Conservation (phyloP, 2,329 filamentous ascomycete genomes). For the Epichloe sp. region DNA sequence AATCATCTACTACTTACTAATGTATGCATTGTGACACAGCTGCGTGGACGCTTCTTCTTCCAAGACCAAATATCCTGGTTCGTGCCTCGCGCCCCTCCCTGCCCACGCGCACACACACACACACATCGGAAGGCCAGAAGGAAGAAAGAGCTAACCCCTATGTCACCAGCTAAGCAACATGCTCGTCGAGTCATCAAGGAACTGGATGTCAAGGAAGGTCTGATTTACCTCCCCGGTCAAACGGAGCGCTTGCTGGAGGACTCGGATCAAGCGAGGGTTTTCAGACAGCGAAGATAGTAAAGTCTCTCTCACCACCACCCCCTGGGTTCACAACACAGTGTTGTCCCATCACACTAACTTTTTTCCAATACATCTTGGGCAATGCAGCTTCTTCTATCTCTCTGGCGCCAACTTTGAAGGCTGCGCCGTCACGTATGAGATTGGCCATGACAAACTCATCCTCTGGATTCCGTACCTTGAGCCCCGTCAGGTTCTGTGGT, state of each 20-base stretch:
- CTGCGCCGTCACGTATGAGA: slow-evolving; percentile 44
- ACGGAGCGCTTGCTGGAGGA: slow-evolving; percentile 39
- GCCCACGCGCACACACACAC: no score
- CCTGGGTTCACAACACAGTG: no score
- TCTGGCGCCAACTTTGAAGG: slow-evolving; percentile 40
- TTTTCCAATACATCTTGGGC: background rate
- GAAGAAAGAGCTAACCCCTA: no score
- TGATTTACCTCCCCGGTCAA: slow-evolving; percentile 44
- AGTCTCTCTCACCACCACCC: slow-evolving; percentile 10
- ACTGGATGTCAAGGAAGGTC: slow-evolving; percentile 33
- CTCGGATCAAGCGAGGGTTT: slow-evolving; percentile 42
- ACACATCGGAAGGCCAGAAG: background rate
- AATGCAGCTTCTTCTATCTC: slow-evolving; percentile 43
- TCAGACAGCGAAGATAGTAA: slow-evolving; percentile 47
- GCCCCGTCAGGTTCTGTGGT: slow-evolving; percentile 47
- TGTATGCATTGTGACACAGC: slow-evolving; percentile 6
- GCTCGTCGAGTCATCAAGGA: slow-evolving; percentile 42
- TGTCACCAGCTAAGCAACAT: slow-evolving; percentile 36
- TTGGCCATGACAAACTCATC: slow-evolving; percentile 46
- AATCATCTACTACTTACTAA: no score
- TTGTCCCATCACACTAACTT: background rate
- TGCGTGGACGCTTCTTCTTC: slow-evolving; percentile 21
- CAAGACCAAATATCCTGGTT: slow-evolving; percentile 25
- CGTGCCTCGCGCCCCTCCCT: background rate
- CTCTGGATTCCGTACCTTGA: slow-evolving; percentile 64